phyloP scores from a whole-genome alignment of 2,329 filamentous ascomycete species.

The Clonostachys rosea region DNA sequence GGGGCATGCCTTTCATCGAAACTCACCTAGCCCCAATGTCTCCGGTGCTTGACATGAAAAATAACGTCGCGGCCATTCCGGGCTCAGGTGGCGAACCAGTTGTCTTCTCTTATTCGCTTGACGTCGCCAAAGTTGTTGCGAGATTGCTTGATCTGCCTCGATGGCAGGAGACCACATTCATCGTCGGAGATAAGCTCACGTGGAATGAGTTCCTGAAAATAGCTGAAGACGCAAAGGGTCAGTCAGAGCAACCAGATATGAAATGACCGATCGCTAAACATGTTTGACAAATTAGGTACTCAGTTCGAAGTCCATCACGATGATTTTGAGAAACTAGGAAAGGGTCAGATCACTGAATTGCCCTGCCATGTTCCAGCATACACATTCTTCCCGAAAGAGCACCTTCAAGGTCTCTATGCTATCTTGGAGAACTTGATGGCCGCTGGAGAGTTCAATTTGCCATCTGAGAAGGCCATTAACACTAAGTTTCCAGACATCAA shows the following conservation, averaged over 20 bases:
- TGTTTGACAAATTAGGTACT: too few relatives aligned
- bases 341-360: constrained; percentile 24
- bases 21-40: constrained; percentile 23
- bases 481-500: constrained; percentile 15
- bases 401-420: constrained; percentile 9
- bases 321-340: constrained; percentile 20
- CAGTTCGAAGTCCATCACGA: constrained; percentile 11
- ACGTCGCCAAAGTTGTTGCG: constrained; percentile 41
- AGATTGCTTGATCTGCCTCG: constrained; percentile 28
- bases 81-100: constrained; percentile 37
- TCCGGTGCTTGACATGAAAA: constrained; percentile 36
- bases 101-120: constrained; percentile 40
- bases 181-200: constrained; percentile 33
- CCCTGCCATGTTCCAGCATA: constrained; percentile 14
- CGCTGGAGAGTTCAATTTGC: constrained; percentile 11
- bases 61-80: constrained; percentile 39
- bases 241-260: too few relatives aligned
- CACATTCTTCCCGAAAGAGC: constrained; percentile 14
- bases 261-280: too few relatives aligned
- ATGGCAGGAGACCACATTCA: constrained; percentile 32
- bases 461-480: constrained; percentile 13
- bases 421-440: constrained; percentile 6
- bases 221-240: constrained; percentile 31
- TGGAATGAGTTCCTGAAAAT: constrained; percentile 34
- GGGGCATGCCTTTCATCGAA: constrained; percentile 24